These are phyloP conservation scores for Penicillium freii DNA, from an alignment of 2,329 filamentous ascomycete genomes.

Conservation along the genomic window DNA sequence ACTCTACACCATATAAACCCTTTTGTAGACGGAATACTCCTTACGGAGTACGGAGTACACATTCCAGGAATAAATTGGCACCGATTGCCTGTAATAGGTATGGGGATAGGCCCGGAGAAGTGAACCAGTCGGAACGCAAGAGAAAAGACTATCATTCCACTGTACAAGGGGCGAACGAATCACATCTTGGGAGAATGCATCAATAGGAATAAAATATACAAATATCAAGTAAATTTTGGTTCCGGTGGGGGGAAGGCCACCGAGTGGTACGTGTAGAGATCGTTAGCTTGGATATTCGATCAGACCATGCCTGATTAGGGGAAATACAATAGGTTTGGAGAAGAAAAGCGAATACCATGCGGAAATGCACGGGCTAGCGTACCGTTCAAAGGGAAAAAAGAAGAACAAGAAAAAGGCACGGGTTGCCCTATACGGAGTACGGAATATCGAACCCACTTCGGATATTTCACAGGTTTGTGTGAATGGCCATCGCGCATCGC, in stretches of 20 bases:
- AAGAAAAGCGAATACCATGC: background rate
- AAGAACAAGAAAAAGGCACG: background rate
- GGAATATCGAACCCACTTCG: background rate
- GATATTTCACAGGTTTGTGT: background rate
- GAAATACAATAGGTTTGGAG: background rate
- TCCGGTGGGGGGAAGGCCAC: background rate
- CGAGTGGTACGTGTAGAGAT: conserved; percentile 9
- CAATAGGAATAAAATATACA: background rate
- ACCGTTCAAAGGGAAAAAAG: background rate
- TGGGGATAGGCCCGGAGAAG: background rate
- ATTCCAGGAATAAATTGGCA: background rate
- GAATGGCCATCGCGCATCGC: background rate
- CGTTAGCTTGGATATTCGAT: conserved; percentile 13
- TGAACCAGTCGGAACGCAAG: conserved; percentile 4
- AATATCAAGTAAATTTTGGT: background rate
- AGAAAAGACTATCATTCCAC: background rate
- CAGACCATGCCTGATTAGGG: conserved; percentile 11
- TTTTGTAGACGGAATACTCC: background rate
- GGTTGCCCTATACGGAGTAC: background rate
- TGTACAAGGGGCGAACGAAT: background rate
- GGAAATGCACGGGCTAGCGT: conserved; percentile 9
- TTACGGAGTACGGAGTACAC: background rate
- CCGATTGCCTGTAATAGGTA: conserved; percentile 3
- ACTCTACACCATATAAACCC: background rate
- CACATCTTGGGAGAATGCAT: background rate